Evolutionary conservation across 164 flowering plant species (phyloP), one percentile per base, ranked within the genome.

Genomic region (Liquidambar formosana): DNA sequence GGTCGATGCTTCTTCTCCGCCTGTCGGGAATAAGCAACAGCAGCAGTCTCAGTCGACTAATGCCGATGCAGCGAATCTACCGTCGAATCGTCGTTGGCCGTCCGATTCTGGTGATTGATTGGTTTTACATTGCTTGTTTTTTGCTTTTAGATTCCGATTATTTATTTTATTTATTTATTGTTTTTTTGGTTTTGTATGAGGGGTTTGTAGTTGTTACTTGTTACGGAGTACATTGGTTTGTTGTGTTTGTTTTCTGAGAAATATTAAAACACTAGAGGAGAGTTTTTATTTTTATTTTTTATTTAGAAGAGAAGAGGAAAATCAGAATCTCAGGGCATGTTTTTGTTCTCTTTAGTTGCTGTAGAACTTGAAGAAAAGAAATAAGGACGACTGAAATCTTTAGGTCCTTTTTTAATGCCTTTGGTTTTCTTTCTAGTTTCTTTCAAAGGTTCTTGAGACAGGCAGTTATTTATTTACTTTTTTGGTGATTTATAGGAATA

Each of bases 91-190:
- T 52, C 57, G 54, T 43, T 61, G 63, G 5, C 65, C 68, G 14
- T 49, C 68, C 1, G 73, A 66, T 33, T 69, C 71, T 22, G 72
- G 77, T 73, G 48, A 26, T 13, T 22, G 5, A 11, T 56, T 13
- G 33, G 9, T 2, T 10, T 38, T 61, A 8, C 2, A 33, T 33
- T 33, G 1, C 2, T 10, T 44, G 11, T 11, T 47, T 23, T 64
- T 44, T 44, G 14, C 4, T 16, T 41, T 6, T 54, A 10, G 48
- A 27, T 71, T 47, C 5, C 28, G 23, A n/a, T n/a, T n/a, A n/a
- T 69, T 41, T 69, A 1, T 69, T 33, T 33, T 33, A 28, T 14
- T 4, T 16, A 41, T 54, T 4, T 51, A 16, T 15, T 25, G 14
- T 68, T 28, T 38, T 15, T 28, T 45, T 46, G 27, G n/a, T 15